phyloP scores from a whole-genome alignment of 352 stramenopile genomes.

The Phytopythium oedochilum region DNA sequence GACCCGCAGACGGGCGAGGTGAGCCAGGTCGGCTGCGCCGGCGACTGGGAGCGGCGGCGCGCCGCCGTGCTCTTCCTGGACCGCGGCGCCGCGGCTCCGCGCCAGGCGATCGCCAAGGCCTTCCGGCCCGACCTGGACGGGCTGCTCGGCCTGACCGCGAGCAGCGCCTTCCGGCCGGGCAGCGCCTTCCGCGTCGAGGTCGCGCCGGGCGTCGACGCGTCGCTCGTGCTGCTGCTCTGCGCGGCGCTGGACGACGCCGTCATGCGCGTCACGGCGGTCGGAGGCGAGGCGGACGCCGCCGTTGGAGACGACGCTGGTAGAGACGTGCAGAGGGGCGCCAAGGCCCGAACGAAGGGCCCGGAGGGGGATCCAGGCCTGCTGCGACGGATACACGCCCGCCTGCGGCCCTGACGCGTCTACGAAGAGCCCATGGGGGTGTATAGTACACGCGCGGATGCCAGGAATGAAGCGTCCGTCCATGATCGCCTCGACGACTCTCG shows the following conservation, averaged over 20 bases:
- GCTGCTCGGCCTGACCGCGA: neutral
- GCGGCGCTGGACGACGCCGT: constrained; percentile 33
- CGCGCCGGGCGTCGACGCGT: constrained; percentile 29
- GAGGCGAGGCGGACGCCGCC: no score
- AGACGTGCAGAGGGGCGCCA: neutral
- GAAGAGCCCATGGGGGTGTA: no score
- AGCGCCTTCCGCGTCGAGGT: constrained; percentile 29
- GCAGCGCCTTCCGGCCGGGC: constrained; percentile 12
- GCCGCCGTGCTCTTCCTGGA: constrained; percentile 29
- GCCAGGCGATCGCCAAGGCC: constrained; percentile 30
- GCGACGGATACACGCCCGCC: neutral
- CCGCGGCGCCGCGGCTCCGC: constrained; percentile 12
- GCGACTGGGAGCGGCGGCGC: constrained; percentile 23
- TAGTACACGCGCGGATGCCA: no score
- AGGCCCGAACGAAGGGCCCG: neutral
- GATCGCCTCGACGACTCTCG: no score
- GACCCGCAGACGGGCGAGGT: constrained; percentile 26
- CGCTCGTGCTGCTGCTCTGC: constrained; percentile 25
- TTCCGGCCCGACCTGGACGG: constrained; percentile 17
- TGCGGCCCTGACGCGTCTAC: no score
- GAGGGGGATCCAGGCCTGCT: neutral
- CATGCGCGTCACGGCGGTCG: neutral
- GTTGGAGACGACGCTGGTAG: neutral
- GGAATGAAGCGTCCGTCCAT: no score
- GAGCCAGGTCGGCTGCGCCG: constrained; percentile 24